Evolutionary conservation across 768 basidiomycete genomes (phyloP).

Genomic region (Fomitopsis serialis): DNA sequence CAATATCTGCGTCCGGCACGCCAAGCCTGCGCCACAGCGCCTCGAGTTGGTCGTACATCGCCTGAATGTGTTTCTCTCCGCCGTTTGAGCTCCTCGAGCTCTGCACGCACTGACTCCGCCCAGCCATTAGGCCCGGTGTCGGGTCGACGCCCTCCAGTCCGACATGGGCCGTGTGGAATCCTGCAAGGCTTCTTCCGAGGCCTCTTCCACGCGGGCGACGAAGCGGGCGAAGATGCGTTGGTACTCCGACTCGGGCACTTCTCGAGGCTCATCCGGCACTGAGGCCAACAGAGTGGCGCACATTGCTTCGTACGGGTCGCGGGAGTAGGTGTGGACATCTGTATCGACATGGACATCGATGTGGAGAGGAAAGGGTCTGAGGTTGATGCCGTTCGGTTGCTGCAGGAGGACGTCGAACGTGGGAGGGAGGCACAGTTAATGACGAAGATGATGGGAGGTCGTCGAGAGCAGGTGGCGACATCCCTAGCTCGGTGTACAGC

Average conservation of each 20-base stretch:
- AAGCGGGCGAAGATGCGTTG: slow-evolving; percentile 59
- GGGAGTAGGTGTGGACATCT: slow-evolving; percentile 33
- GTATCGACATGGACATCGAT: slow-evolving; percentile 15
- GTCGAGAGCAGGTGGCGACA: slow-evolving; percentile 52
- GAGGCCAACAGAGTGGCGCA: slow-evolving; percentile 35
- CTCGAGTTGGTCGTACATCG: slow-evolving; percentile 91
- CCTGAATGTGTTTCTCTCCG: slow-evolving; percentile 82
- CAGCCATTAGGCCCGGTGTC: slow-evolving; percentile 69
- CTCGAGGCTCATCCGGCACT: slow-evolving; percentile 6
- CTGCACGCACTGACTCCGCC: slow-evolving; percentile 50
- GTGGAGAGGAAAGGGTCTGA: slow-evolving; percentile 33
- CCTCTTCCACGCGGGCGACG: slow-evolving; percentile 55
- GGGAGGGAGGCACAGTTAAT: slow-evolving; percentile 25
- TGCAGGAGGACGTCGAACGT: slow-evolving; percentile 27
- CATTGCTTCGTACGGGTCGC: slow-evolving; percentile 16
- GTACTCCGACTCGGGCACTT: slow-evolving; percentile 38
- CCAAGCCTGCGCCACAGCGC: slow-evolving; percentile 86
- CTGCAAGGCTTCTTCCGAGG: slow-evolving; percentile 42
- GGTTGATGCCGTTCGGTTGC: slow-evolving; percentile 15
- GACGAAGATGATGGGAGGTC: slow-evolving; percentile 33
- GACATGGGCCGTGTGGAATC: slow-evolving; percentile 32
- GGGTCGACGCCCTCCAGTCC: slow-evolving; percentile 80
- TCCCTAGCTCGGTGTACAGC: slow-evolving; percentile 78
- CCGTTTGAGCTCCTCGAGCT: slow-evolving; percentile 70
- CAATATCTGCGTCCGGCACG: slow-evolving; percentile 74